A percentile compares a stretch with the other conserved stretches of the same genome.
Conservation (phyloP, 2,329 filamentous ascomycete species). For the Trichoderma afroharzianum region DNA sequence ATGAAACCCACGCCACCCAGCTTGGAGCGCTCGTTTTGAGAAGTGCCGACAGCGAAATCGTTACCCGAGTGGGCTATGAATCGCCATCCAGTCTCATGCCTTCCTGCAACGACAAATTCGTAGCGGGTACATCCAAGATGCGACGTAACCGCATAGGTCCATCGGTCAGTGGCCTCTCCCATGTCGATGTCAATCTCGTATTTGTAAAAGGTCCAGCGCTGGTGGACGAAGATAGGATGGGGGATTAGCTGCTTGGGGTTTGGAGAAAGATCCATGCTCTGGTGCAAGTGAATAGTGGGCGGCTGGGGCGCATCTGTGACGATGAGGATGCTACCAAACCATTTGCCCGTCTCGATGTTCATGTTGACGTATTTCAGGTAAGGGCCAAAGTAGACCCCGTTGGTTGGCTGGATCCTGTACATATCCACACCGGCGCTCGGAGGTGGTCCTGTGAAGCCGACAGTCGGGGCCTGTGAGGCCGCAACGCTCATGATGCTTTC, state of each 20-base stretch:
- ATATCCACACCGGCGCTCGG: slow-evolving; percentile 85
- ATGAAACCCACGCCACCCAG: slow-evolving; percentile 89
- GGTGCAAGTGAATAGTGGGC: slow-evolving; percentile 92
- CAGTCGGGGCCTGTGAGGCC: slow-evolving; percentile 66
- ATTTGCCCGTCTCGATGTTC: slow-evolving; percentile 85
- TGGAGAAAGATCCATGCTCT: slow-evolving; percentile 84
- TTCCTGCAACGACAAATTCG: slow-evolving; percentile 91
- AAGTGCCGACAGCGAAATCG: slow-evolving; percentile 87
- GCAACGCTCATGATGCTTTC: slow-evolving; percentile 83
- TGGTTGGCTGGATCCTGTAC: slow-evolving; percentile 90
- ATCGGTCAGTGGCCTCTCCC: slow-evolving; percentile 79
- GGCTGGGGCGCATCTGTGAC: slow-evolving; percentile 89
- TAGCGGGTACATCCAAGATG: slow-evolving; percentile 97
- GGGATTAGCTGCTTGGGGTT: slow-evolving; percentile 85
- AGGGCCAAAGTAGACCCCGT: slow-evolving; percentile 96
- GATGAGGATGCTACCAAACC: slow-evolving; percentile 90
- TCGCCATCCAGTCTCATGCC: slow-evolving; percentile 86
- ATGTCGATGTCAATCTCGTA: slow-evolving; percentile 90
- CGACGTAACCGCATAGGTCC: slow-evolving; percentile 98
- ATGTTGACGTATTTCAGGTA: slow-evolving; percentile 96
- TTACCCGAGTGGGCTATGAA: slow-evolving; percentile 96
- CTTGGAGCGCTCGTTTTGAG: slow-evolving; percentile 76
- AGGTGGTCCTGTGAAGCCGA: slow-evolving; percentile 86
- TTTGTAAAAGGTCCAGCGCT: slow-evolving; percentile 92
- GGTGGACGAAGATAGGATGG: slow-evolving; percentile 80